Evolutionary conservation across 306 rosid species (phyloP), one percentile per base, ranked within the genome.

Genomic region (Abrus pulchellus): DNA sequence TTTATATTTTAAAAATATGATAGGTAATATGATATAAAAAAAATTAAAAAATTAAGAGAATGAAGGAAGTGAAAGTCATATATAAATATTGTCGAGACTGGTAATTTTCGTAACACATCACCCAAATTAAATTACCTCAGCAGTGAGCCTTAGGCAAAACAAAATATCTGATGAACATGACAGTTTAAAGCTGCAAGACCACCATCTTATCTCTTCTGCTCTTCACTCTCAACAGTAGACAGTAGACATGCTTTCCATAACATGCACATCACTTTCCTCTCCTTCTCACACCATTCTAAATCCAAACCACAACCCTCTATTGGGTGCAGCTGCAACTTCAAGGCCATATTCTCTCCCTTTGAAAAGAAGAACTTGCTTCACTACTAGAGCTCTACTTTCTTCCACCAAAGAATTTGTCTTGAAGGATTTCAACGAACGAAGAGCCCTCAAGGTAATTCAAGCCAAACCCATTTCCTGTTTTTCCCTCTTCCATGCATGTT

Each of bases 371-470:
- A 32, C 88, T 40, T 55, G 74, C 77, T 87, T 82, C 2, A 86
- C 85, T 33, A 77, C 92, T 55, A 87, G 9, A 71, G 94, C 98
- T 32, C 78, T 85, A 61, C 84, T 89, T 1, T 91, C 94, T 57
- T 84, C 91, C 6, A 33, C 91, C 27, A 91, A 89, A 79, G 88
- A 91, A 70, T 45, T 78, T 48, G 92, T 92, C 62, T 74, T 94
- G 80, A 90, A 88, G 78, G 93, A 86, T 27, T 92, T 94, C 74
- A 89, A 85, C 9, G 84, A 94, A 41, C 81, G 88, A 65, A 87
- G 78, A 70, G 95, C 99, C 69, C 95, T 94, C 83, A 94, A 94
- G 95, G 99, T 94, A 72, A 71, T 28, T 88, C 47, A 71, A 68
- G 20, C 34, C 38, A 77, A 57, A 41, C 41, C 56, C 78, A 41